Evolutionary conservation across 768 basidiomycete species (phyloP).

Genomic region (Hebeloma cylindrosporum): DNA sequence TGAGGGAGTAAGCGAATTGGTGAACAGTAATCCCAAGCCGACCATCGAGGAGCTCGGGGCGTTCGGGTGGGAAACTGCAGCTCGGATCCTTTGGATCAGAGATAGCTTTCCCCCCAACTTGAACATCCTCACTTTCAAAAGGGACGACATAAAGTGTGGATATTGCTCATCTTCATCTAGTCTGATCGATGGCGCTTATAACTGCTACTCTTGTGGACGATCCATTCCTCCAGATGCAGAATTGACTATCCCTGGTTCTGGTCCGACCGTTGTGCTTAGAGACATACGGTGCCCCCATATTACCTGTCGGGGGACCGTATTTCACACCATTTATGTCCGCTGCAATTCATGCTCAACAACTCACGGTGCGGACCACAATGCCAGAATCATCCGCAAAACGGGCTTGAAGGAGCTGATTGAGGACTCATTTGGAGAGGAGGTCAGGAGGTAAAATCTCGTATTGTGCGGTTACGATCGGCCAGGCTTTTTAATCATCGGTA

Average conservation of each 20-base stretch:
- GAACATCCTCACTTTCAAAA: constrained; percentile 1
- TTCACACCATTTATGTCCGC: background rate
- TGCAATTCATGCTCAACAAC: too few species aligned
- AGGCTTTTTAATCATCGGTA: too few species aligned
- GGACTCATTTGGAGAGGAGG: constrained; percentile 8
- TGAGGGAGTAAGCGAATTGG: constrained; percentile 9
- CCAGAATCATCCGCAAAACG: too few species aligned
- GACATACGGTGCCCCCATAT: background rate
- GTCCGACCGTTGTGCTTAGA: background rate
- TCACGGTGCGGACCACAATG: background rate
- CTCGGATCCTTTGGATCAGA: constrained; percentile 6
- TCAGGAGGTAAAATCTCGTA: constrained; percentile 1
- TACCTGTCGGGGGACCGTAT: background rate
- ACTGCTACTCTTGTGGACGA: background rate
- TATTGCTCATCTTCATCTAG: background rate
- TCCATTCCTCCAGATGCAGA: background rate
- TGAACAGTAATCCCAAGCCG: constrained; percentile 1
- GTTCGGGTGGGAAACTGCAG: constrained; percentile 7
- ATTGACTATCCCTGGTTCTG: background rate
- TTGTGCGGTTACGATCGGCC: too few species aligned
- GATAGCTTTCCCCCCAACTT: background rate
- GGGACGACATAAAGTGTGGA: constrained; percentile 7
- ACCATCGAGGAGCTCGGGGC: constrained; percentile 5
- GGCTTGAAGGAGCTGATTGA: constrained; percentile 5
- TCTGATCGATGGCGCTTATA: background rate